Conservation (phyloP, 768 basidiomycete species). For the Lyophyllum decastes region DNA sequence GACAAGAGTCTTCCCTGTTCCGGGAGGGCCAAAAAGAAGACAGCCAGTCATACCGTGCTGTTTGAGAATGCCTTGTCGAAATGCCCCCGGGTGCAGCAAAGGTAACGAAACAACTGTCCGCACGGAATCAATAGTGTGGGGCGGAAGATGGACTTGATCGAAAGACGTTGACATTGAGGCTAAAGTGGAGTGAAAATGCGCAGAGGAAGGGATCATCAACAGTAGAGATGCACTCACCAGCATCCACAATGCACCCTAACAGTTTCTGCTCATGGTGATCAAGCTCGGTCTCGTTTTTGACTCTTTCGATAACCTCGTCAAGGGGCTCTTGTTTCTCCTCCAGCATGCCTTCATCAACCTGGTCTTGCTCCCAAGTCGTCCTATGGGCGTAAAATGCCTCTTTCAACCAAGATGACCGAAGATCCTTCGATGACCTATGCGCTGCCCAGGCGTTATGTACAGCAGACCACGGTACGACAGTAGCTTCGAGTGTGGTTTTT, state of each 20-base stretch:
- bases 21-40: conserved; percentile 90
- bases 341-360: conserved; percentile 36
- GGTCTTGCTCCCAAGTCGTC: conserved; percentile 26
- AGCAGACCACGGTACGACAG: conserved; percentile 65
- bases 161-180: conserved; percentile 83
- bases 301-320: conserved; percentile 75
- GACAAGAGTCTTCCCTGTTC: conserved; percentile 85
- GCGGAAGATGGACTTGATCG: conserved; percentile 83
- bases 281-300: conserved; percentile 76
- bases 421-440: conserved; percentile 47
- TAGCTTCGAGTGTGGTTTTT: conserved; percentile 53
- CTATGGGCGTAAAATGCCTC: conserved; percentile 38
- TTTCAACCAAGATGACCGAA: conserved; percentile 64
- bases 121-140: conserved; percentile 88
- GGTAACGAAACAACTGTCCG: conserved; percentile 91
- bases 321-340: conserved; percentile 37
- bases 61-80: conserved; percentile 86
- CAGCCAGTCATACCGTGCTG: conserved; percentile 92
- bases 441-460: conserved; percentile 68
- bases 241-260: conserved; percentile 84
- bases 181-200: conserved; percentile 26
- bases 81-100: conserved; percentile 82
- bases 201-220: conserved; percentile 7
- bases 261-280: conserved; percentile 82
- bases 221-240: conserved; percentile 42